Evolutionary conservation across 495 filamentous ascomycete genomes (phyloP), one percentile per base, ranked within the genome.

Genomic region (Penicillium coprophilum): DNA sequence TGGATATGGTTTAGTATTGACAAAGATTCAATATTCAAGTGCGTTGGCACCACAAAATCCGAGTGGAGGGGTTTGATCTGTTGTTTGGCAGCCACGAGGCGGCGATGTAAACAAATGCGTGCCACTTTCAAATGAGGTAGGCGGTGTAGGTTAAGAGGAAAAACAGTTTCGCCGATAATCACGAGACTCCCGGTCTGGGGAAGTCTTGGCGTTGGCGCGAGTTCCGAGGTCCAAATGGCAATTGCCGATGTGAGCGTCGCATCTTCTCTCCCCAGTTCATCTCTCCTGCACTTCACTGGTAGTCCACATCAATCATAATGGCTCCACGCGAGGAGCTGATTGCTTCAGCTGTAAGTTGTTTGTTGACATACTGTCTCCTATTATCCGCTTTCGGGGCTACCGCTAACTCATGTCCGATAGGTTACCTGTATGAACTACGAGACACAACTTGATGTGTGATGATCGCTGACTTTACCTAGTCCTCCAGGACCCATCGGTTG

Each of bases 401-500:
- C 46, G 48, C 53, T 62, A 45, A 64, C 50, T 38, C 46, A 53
- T 53, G 30, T 47, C 53, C 46, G 20, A 32, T 60, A 77, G 75
- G 66, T 77, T 63, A 71, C 75, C 49, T 77, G 75, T 77, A 64
- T 40, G 63, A 57, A 60, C 27, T 50, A 65, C 40, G 56, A 31
- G n/a, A 6, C 19, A 32, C 39, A 44, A 30, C 50, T 54, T 55
- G 43, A 50, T 53, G 27, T 36, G 32, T 61, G 36, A 19, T 36
- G 13, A 27, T 36, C 44, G 58, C 67, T 73, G 57, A 76, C 59
- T 24, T 30, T 38, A 27, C 28, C 46, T 60, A 97, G 93, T 98
- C 69, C 86, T 98, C 48, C 89, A 90, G 76, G 93, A 99, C 68
- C 92, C 94, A 10, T 90, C 86, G 36, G 92, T 97, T 50, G 83